A percentile compares a stretch with the other conserved stretches of the same genome.
phyloP scores from a whole-genome alignment of 352 stramenopile species.

The Globisporangium nunn region DNA sequence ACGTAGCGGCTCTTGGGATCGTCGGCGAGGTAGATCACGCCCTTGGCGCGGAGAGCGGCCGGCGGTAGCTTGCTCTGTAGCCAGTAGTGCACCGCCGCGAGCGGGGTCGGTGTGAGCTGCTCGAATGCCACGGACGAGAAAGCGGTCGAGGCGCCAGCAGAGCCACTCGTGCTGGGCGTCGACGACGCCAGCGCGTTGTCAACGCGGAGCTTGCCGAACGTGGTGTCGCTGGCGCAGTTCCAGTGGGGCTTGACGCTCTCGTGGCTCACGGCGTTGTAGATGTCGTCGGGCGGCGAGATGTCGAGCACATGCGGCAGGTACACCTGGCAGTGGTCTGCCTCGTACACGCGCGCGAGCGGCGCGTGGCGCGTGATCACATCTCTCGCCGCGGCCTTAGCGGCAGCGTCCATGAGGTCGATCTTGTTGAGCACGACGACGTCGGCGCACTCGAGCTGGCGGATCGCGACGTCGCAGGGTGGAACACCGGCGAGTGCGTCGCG shows the following conservation, averaged over 20 bases:
- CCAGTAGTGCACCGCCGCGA: slow-evolving; percentile 48
- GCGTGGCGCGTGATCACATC: slow-evolving; percentile 33
- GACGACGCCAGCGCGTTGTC: slow-evolving; percentile 5
- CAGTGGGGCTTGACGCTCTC: slow-evolving; percentile 56
- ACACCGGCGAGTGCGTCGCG: slow-evolving; percentile 24
- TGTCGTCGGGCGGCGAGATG: slow-evolving; percentile 45
- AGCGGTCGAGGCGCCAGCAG: not conserved
- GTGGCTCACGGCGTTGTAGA: slow-evolving; percentile 52
- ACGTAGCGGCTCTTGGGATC: slow-evolving; percentile 53
- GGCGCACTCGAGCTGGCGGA: slow-evolving; percentile 57
- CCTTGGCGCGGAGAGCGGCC: slow-evolving; percentile 47
- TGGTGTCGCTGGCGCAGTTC: slow-evolving; percentile 33
- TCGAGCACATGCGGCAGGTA: slow-evolving; percentile 73
- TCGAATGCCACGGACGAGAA: slow-evolving; percentile 51
- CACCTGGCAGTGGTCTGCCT: slow-evolving; percentile 51
- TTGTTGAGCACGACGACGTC: slow-evolving; percentile 84
- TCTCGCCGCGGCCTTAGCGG: slow-evolving; percentile 17
- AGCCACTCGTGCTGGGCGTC: not conserved
- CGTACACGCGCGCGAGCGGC: slow-evolving; percentile 52
- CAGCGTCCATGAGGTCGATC: slow-evolving; percentile 51
- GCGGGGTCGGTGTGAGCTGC: slow-evolving; percentile 22
- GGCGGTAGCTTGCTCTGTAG: slow-evolving; percentile 27
- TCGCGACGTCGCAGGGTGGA: slow-evolving; percentile 33
- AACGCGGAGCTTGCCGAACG: slow-evolving; percentile 29
- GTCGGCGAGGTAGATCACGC: slow-evolving; percentile 58